These are phyloP conservation scores for Saccharomycopsis capsularis DNA, from an alignment of 805 yeast species.

Conservation along the genomic window DNA sequence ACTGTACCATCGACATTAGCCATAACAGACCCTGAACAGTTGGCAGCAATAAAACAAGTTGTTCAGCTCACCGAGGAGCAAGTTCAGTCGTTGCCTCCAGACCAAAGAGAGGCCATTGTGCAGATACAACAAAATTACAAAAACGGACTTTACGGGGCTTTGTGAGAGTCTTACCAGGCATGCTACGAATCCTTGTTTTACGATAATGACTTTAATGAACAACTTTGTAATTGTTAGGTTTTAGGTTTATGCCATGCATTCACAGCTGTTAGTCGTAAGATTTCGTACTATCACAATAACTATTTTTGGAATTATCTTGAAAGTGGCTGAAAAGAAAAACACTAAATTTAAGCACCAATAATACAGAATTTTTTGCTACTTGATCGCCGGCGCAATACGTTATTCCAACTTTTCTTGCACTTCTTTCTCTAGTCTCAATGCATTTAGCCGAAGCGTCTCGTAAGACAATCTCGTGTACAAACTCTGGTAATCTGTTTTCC, in stretches of 20 bases:
- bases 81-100: slow-evolving; percentile 41
- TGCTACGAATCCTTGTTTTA: too few relatives aligned
- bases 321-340: too few relatives aligned
- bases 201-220: too few relatives aligned
- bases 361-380: too few relatives aligned
- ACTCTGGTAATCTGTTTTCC: slow-evolving; percentile 2
- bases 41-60: slow-evolving; percentile 44
- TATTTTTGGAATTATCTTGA: too few relatives aligned
- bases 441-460: slow-evolving; percentile 1
- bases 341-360: too few relatives aligned
- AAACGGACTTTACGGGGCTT: slow-evolving; percentile 27
- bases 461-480: slow-evolving; percentile 11
- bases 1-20: background rate
- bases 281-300: too few relatives aligned
- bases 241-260: too few relatives aligned
- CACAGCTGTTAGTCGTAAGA: too few relatives aligned
- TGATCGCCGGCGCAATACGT: too few relatives aligned
- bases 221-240: too few relatives aligned
- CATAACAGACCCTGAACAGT: slow-evolving; percentile 33
- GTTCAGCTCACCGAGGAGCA: slow-evolving; percentile 47
- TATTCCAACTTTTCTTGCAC: background rate
- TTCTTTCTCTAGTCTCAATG: slow-evolving; percentile 2
- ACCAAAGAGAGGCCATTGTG: slow-evolving; percentile 33
- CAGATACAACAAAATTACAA: slow-evolving; percentile 27
- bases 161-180: too few relatives aligned